phyloP scores from a whole-genome alignment of 1,139 yeast species.

The Geotrichum phurueaensis region DNA sequence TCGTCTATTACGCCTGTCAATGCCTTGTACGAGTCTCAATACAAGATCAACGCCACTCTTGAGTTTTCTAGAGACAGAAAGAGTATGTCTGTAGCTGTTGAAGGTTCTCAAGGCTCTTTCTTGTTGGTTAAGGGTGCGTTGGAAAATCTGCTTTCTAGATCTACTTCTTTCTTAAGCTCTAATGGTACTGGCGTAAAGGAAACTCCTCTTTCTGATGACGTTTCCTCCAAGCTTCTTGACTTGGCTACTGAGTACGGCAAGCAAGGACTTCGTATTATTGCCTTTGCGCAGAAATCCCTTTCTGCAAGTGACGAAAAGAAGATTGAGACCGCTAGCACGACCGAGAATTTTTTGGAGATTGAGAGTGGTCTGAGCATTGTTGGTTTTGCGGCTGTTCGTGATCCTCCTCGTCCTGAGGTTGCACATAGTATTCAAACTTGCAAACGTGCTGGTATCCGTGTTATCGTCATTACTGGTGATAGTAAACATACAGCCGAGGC shows the following conservation, averaged over 20 bases:
- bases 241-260: slow-evolving; percentile 39
- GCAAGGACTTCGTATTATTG: slow-evolving; percentile 45
- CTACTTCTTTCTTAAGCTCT: slow-evolving; percentile 36
- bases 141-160: slow-evolving; percentile 43
- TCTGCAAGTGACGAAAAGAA: slow-evolving; percentile 7
- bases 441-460: slow-evolving; percentile 49
- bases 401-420: slow-evolving; percentile 53
- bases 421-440: slow-evolving; percentile 42
- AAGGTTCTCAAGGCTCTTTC: slow-evolving; percentile 22
- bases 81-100: slow-evolving; percentile 46
- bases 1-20: slow-evolving; percentile 19
- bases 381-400: slow-evolving; percentile 49
- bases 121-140: slow-evolving; percentile 52
- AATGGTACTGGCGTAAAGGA: slow-evolving; percentile 31
- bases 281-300: slow-evolving; percentile 36
- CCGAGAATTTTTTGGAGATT: slow-evolving; percentile 26
- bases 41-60: slow-evolving; percentile 23
- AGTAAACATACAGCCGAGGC: slow-evolving; percentile 50
- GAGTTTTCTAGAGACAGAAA: slow-evolving; percentile 45
- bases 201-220: slow-evolving; percentile 19
- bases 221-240: slow-evolving; percentile 31
- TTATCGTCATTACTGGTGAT: slow-evolving; percentile 52
- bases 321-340: slow-evolving; percentile 22
- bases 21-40: slow-evolving; percentile 13
- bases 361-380: slow-evolving; percentile 41